Percentiles rank a stretch among this genome's conserved stretches.
Evolutionary conservation across 2,329 filamentous ascomycete species (phyloP).

Genomic region (Claviceps maximensis): DNA sequence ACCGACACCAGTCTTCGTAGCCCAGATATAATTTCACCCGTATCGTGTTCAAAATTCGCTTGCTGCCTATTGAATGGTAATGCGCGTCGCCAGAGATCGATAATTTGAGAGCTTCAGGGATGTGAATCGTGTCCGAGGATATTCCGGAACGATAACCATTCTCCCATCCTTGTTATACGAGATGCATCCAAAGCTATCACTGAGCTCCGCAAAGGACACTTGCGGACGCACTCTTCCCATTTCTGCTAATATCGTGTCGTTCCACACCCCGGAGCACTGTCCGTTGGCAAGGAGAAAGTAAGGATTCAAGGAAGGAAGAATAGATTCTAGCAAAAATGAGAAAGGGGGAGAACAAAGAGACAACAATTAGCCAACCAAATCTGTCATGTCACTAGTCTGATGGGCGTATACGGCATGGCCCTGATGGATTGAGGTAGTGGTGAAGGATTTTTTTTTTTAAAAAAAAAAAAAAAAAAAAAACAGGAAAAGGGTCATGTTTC

Average conservation of each 20-base stretch:
- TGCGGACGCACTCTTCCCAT: slow-evolving; percentile 45
- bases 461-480: not conserved
- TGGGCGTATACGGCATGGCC: too few relatives aligned
- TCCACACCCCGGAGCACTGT: slow-evolving; percentile 59
- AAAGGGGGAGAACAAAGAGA: not conserved
- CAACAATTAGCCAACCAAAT: slow-evolving; percentile 1
- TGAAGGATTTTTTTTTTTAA: not conserved
- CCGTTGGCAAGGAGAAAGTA: slow-evolving; percentile 53
- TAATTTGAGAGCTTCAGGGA: slow-evolving; percentile 47
- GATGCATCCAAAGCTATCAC: slow-evolving; percentile 50
- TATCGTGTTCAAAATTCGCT: not conserved
- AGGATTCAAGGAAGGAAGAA: slow-evolving; percentile 56
- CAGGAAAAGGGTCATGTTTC: too few relatives aligned
- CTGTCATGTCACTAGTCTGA: not conserved
- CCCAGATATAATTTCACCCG: too few relatives aligned
- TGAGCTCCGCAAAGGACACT: slow-evolving; percentile 46
- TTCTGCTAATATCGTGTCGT: slow-evolving; percentile 48
- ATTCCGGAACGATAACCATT: slow-evolving; percentile 42
- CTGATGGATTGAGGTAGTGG: too few relatives aligned
- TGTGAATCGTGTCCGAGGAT: slow-evolving; percentile 36
- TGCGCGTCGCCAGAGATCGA: slow-evolving; percentile 30
- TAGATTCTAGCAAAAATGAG: slow-evolving; percentile 39
- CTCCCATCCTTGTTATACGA: slow-evolving; percentile 45
- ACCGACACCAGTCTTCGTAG: not conserved
- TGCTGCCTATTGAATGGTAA: slow-evolving; percentile 20